A percentile compares a stretch with the other conserved stretches of the same genome.
These are phyloP conservation scores for apple (Malus domestica) DNA, from an alignment of 306 rosid genomes.

Conservation along the genomic window DNA sequence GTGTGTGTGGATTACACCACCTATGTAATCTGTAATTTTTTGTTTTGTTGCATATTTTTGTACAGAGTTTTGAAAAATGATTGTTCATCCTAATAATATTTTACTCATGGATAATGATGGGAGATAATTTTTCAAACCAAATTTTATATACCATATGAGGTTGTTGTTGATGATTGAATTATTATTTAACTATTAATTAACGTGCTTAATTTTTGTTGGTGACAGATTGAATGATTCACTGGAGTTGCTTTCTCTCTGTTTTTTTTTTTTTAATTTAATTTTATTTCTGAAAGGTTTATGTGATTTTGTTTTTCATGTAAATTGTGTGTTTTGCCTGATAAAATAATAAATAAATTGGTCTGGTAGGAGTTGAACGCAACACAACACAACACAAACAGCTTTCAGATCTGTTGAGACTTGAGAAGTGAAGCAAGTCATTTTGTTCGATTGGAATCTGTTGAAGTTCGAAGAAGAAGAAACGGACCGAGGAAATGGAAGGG, in stretches of 20 bases:
- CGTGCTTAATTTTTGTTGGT: too few species aligned
- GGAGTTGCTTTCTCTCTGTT: background rate
- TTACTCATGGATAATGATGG: background rate
- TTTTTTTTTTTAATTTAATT: background rate
- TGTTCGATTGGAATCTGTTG: background rate
- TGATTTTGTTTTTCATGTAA: background rate
- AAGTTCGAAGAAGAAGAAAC: slow-evolving; percentile 19
- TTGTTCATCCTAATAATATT: background rate
- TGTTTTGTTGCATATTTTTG: background rate
- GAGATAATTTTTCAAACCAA: too few species aligned
- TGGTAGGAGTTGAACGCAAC: background rate
- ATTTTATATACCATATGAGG: too few species aligned
- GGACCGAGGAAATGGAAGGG: slow-evolving; percentile 46
- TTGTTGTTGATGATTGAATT: too few species aligned
- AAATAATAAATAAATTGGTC: background rate
- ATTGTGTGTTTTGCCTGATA: background rate
- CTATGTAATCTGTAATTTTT: background rate
- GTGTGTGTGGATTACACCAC: too few species aligned
- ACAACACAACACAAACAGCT: background rate
- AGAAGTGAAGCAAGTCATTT: background rate
- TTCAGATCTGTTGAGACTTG: background rate
- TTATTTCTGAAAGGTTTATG: too few species aligned
- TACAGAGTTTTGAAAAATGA: background rate
- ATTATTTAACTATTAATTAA: too few species aligned
- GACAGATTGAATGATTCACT: background rate